Conservation (phyloP, 2,329 filamentous ascomycete species). For the Aureobasidium sp. region DNA sequence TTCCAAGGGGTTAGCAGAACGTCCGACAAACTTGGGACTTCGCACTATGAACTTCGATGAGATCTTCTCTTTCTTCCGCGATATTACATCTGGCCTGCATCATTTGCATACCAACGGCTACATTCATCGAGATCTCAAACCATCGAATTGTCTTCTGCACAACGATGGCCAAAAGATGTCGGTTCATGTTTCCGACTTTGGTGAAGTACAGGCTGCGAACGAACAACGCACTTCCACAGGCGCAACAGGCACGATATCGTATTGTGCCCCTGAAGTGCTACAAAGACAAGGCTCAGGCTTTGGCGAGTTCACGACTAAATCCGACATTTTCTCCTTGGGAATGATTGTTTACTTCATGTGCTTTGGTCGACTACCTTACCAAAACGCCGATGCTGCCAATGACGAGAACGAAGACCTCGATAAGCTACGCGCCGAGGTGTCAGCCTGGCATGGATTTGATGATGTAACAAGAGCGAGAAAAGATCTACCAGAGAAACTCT, state of each 20-base stretch:
- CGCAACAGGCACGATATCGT: conserved; percentile 91
- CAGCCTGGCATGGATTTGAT: conserved; percentile 65
- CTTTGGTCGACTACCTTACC: conserved; percentile 68
- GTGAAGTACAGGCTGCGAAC: conserved; percentile 84
- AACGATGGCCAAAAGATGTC: conserved; percentile 59
- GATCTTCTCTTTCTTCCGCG: conserved; percentile 93
- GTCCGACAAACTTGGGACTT: conserved; percentile 42
- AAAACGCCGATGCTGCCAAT: conserved; percentile 18
- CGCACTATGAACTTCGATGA: conserved; percentile 69
- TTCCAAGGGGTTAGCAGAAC: conserved; percentile 68
- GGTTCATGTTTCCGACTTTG: conserved; percentile 94
- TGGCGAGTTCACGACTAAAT: conserved; percentile 93
- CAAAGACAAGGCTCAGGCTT: conserved; percentile 55
- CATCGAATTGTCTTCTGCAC: conserved; percentile 88
- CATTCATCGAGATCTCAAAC: conserved; percentile 92
- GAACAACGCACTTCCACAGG: conserved; percentile 76
- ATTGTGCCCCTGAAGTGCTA: conserved; percentile 92
- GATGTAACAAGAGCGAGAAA: conserved; percentile 64
- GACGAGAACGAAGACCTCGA: conserved; percentile 89
- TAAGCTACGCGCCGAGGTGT: conserved; percentile 71
- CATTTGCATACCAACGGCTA: conserved; percentile 88
- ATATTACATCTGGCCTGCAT: conserved; percentile 84
- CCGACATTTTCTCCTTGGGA: conserved; percentile 90
- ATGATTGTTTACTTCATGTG: conserved; percentile 99
- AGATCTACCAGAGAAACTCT: conserved; percentile 79